Evolutionary conservation across 352 stramenopile genomes (phyloP).

Genomic region (Globisporangium emineosum): DNA sequence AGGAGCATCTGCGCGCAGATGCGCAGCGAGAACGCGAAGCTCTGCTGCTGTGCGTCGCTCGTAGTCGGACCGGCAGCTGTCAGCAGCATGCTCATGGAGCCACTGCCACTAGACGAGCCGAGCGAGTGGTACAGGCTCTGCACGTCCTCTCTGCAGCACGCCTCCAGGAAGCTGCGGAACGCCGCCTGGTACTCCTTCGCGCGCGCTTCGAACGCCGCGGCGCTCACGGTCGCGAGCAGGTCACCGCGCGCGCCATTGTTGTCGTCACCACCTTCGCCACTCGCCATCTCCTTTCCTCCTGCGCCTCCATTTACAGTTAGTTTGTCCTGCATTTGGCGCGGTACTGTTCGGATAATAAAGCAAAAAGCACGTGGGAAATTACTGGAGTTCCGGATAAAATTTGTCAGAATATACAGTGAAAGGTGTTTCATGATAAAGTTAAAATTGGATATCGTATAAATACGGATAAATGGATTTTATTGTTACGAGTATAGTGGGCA

Average conservation of each 20-base stretch:
- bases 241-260: conserved; percentile 7
- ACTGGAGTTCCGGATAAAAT: too few species aligned
- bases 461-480: too few species aligned
- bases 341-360: too few species aligned
- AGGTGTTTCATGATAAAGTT: too few species aligned
- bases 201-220: conserved; percentile 17
- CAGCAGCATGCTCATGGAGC: neutral
- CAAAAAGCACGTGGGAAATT: too few species aligned
- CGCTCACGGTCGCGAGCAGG: conserved; percentile 18
- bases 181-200: conserved; percentile 19
- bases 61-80: neutral
- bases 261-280: conserved; percentile 51
- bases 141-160: conserved; percentile 14
- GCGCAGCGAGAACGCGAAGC: conserved; percentile 46
- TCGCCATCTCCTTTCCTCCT: conserved; percentile 10
- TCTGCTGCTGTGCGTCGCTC: conserved; percentile 25
- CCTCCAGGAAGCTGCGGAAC: conserved; percentile 20
- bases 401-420: too few species aligned
- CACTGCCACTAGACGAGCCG: neutral
- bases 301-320: too few species aligned
- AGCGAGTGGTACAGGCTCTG: conserved; percentile 9
- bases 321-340: too few species aligned
- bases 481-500: too few species aligned
- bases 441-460: too few species aligned
- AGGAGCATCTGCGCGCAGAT: conserved; percentile 81